Conservation (phyloP, 2,329 filamentous ascomycete genomes). For the Calonectria multiphialidica region DNA sequence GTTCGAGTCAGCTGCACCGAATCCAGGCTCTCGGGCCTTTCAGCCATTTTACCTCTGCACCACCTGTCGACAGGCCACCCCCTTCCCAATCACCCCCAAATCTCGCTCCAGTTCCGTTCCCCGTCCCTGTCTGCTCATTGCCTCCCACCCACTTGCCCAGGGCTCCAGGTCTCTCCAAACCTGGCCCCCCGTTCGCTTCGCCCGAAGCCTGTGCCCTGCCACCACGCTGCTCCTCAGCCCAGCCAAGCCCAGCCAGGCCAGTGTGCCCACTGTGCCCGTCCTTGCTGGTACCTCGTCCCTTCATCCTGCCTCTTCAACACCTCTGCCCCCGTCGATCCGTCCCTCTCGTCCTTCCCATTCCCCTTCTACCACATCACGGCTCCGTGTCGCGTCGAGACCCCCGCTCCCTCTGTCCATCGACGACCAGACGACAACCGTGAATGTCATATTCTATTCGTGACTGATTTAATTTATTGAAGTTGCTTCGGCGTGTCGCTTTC, state of each 20-base stretch:
- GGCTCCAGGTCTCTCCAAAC: background rate
- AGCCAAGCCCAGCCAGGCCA: constrained; percentile 1
- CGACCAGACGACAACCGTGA: constrained; percentile 24
- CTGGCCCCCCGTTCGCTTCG: constrained; percentile 14
- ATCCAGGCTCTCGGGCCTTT: constrained; percentile 45
- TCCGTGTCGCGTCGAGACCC: constrained; percentile 37
- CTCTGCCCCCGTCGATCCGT: constrained; percentile 35
- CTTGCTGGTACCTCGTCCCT: constrained; percentile 20
- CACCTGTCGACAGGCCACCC: constrained; percentile 2
- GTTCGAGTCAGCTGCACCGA: constrained; percentile 44
- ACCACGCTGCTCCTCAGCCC: background rate
- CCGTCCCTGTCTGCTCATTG: background rate
- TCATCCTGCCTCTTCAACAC: constrained; percentile 40
- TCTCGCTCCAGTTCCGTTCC: constrained; percentile 8
- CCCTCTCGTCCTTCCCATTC: constrained; percentile 27
- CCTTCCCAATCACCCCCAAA: constrained; percentile 10
- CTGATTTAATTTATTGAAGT: constrained; percentile 29
- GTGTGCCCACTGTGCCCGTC: constrained; percentile 20
- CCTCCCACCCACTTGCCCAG: constrained; percentile 4
- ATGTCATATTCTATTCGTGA: constrained; percentile 24
- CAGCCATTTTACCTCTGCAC: constrained; percentile 30
- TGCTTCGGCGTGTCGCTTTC: constrained; percentile 29
- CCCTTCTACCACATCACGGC: constrained; percentile 28
- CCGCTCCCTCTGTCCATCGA: constrained; percentile 24
- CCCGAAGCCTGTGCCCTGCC: constrained; percentile 8